These are phyloP conservation scores for Aspergillus carlsbadensis DNA, from an alignment of 495 filamentous ascomycete genomes.

Conservation along the genomic window DNA sequence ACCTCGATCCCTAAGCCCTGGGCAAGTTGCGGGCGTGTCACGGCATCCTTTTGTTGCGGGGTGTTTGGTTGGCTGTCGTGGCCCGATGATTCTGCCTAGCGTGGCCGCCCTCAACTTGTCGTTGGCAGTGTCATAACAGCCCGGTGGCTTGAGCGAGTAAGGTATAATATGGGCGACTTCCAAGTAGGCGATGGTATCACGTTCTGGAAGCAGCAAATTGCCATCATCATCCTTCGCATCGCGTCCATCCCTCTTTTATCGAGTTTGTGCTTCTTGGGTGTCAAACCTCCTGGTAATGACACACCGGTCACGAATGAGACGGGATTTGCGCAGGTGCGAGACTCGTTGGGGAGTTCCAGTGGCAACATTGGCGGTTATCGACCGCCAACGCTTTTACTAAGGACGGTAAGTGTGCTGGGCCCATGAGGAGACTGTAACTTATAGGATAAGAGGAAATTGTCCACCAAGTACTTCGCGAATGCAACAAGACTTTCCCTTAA, in stretches of 20 bases:
- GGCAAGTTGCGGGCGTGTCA: too few species aligned
- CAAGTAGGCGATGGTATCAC: not conserved
- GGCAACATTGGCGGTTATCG: constrained; percentile 10
- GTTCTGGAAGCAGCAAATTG: constrained; percentile 3
- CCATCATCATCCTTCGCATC: constrained; percentile 14
- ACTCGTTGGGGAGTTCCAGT: constrained; percentile 12
- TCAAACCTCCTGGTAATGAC: constrained; percentile 11
- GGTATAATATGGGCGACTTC: constrained; percentile 19
- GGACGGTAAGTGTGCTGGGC: not conserved
- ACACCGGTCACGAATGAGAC: constrained; percentile 13
- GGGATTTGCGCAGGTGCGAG: not conserved
- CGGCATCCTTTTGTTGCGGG: too few species aligned
- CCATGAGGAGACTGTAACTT: not conserved
- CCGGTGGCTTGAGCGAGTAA: too few species aligned
- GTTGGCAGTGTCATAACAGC: too few species aligned
- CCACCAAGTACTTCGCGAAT: constrained; percentile 4
- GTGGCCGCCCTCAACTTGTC: too few species aligned
- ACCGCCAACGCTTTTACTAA: constrained; percentile 3
- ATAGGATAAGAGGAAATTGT: constrained; percentile 1
- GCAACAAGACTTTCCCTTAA: not conserved
- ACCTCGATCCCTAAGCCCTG: too few species aligned
- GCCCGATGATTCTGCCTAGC: too few species aligned
- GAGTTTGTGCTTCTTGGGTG: not conserved
- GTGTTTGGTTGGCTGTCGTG: too few species aligned
- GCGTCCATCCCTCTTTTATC: not conserved